A percentile compares a stretch with the other conserved stretches of the same genome.
These are phyloP conservation scores for Pochonia chlamydosporia DNA, from an alignment of 2,329 filamentous ascomycete species.

Conservation along the genomic window DNA sequence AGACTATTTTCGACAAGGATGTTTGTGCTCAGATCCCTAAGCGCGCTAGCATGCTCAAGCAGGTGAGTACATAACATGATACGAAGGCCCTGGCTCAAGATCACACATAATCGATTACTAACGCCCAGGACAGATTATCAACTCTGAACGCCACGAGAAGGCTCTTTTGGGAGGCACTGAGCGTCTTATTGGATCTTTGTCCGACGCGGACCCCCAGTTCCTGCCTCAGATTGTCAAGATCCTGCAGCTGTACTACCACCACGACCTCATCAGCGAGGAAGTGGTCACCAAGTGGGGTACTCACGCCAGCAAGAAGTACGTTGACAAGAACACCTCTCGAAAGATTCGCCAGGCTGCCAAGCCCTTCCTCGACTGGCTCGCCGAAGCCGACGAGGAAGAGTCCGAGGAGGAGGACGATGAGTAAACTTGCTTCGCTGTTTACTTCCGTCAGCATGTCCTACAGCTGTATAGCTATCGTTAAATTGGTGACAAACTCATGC, in stretches of 20 bases:
- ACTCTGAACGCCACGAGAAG: conserved; percentile 90
- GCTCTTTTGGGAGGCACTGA: conserved; percentile 92
- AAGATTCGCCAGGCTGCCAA: conserved; percentile 94
- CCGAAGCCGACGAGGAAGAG: conserved; percentile 74
- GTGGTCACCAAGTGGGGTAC: conserved; percentile 84
- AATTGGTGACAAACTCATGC: background rate
- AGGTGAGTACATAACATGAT: conserved; percentile 47
- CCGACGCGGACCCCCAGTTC: conserved; percentile 75
- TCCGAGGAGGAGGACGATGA: conserved; percentile 52
- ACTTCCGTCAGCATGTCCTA: too few species aligned
- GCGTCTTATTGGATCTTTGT: conserved; percentile 69
- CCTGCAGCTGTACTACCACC: conserved; percentile 82
- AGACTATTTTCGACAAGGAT: conserved; percentile 88
- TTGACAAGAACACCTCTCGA: conserved; percentile 81
- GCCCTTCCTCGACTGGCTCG: conserved; percentile 91
- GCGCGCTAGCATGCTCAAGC: conserved; percentile 83
- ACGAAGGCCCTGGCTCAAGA: too few species aligned
- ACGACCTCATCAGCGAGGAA: conserved; percentile 84
- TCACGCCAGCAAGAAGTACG: conserved; percentile 98
- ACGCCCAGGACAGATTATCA: conserved; percentile 39
- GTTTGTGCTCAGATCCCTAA: conserved; percentile 81
- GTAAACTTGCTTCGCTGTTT: background rate
- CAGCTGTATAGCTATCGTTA: background rate
- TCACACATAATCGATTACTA: too few species aligned
- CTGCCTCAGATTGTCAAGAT: conserved; percentile 74